A percentile compares a stretch with the other conserved stretches of the same genome.
These are phyloP conservation scores for Multifurca ochricompacta DNA, from an alignment of 768 basidiomycete genomes.

Conservation along the genomic window DNA sequence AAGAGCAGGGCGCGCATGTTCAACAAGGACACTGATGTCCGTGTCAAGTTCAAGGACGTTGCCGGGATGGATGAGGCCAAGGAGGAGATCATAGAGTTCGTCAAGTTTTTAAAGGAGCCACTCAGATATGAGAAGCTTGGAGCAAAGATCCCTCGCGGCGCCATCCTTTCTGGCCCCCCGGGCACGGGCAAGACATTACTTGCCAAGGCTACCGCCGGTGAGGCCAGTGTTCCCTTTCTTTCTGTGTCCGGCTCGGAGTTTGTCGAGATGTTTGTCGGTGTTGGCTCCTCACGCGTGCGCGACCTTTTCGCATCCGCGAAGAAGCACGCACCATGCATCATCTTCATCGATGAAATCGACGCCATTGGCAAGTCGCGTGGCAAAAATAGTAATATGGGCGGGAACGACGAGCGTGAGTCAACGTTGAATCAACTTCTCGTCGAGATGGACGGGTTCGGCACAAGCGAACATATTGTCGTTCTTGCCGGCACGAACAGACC, in stretches of 20 bases:
- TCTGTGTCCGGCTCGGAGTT: constrained; percentile 99
- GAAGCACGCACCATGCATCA: constrained; percentile 97
- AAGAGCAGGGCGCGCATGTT: constrained; percentile 93
- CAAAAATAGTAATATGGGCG: constrained; percentile 69
- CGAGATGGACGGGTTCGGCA: constrained; percentile 99
- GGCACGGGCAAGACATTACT: constrained; percentile 98
- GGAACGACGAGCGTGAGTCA: constrained; percentile 96
- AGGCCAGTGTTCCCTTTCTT: constrained; percentile 95
- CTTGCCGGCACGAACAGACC: constrained; percentile 95
- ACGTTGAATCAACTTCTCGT: constrained; percentile 96
- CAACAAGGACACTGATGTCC: constrained; percentile 94
- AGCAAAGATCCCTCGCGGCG: constrained; percentile 95
- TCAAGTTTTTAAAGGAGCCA: constrained; percentile 97
- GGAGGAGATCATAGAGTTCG: constrained; percentile 99
- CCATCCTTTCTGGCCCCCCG: constrained; percentile 91
- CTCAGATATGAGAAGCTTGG: constrained; percentile 91
- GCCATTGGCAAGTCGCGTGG: constrained; percentile 94
- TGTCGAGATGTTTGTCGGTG: constrained; percentile 99
- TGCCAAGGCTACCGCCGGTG: constrained; percentile 97
- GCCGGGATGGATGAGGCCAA: constrained; percentile 99
- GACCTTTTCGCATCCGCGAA: constrained; percentile 97
- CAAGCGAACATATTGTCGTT: constrained; percentile 94
- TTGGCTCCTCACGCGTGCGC: constrained; percentile 93
- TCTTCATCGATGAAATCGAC: constrained; percentile 99
- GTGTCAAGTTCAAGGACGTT: constrained; percentile 90